Evolutionary conservation across 2,329 filamentous ascomycete genomes (phyloP).

Genomic region (Aspergillus floridensis): DNA sequence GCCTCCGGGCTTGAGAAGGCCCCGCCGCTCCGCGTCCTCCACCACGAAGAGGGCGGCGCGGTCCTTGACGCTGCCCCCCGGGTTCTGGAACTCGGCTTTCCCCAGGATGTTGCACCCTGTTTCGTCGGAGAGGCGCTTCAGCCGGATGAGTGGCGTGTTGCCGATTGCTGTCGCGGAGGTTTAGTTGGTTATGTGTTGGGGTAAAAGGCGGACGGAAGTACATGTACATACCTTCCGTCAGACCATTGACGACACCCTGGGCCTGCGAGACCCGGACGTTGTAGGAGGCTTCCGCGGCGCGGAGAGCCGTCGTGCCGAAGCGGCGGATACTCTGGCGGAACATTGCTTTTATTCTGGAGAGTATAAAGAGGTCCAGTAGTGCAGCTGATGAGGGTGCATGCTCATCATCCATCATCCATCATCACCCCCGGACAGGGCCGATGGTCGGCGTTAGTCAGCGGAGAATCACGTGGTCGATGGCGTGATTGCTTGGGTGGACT

Average conservation of each 20-base stretch:
- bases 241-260: conserved; percentile 72
- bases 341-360: conserved; percentile 50
- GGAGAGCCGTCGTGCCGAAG: conserved; percentile 63
- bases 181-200: background rate
- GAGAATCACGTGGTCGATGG: conserved; percentile 22
- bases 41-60: conserved; percentile 93
- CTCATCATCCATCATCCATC: too few species aligned
- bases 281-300: conserved; percentile 54
- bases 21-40: conserved; percentile 85
- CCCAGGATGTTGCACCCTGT: conserved; percentile 93
- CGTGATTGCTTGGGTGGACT: conserved; percentile 10
- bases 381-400: background rate
- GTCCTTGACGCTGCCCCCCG: conserved; percentile 93
- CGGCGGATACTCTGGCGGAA: conserved; percentile 66
- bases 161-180: conserved; percentile 69
- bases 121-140: conserved; percentile 82
- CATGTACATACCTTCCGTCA: conserved; percentile 68
- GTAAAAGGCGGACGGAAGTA: background rate
- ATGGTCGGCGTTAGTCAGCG: conserved; percentile 25
- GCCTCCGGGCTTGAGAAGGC: conserved; percentile 77
- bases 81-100: conserved; percentile 99
- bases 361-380: background rate
- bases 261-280: conserved; percentile 73
- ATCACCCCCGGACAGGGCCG: conserved; percentile 11
- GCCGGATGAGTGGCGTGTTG: conserved; percentile 89